Percentiles rank a stretch among this genome's conserved stretches.
phyloP scores from a whole-genome alignment of 148 eudicot genomes.

The Amaranthus palmeri region DNA sequence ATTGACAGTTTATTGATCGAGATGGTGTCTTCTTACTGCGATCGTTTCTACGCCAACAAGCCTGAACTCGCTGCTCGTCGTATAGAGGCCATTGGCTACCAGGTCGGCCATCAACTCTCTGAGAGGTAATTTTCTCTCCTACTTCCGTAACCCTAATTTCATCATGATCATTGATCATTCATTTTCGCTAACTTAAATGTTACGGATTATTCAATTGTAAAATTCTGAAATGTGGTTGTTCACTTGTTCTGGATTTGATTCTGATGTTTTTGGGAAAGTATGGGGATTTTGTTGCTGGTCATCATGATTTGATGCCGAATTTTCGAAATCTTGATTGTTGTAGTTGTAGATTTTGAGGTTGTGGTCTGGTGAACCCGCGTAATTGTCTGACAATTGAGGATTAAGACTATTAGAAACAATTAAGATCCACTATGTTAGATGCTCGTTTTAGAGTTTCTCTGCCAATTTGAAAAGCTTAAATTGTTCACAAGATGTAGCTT shows the following conservation, averaged over 20 bases:
- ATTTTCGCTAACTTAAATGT: neutral
- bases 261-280: neutral
- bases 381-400: too few relatives aligned
- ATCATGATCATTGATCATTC: neutral
- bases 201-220: neutral
- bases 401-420: too few relatives aligned
- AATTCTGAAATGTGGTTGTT: neutral
- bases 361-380: too few relatives aligned
- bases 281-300: neutral
- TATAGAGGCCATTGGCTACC: constrained; percentile 88
- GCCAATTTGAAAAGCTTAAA: neutral
- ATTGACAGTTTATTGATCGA: constrained; percentile 76
- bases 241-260: neutral
- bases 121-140: constrained; percentile 45
- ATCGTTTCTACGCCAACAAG: constrained; percentile 69
- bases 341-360: too few relatives aligned
- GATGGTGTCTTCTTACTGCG: constrained; percentile 69
- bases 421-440: neutral
- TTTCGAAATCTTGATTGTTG: neutral
- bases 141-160: neutral
- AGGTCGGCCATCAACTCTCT: constrained; percentile 92
- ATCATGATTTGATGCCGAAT: neutral
- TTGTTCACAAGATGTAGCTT: neutral
- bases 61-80: constrained; percentile 98
- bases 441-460: neutral